phyloP scores from a whole-genome alignment of 164 flowering plant species.

The Magnolia kwangsiensis region DNA sequence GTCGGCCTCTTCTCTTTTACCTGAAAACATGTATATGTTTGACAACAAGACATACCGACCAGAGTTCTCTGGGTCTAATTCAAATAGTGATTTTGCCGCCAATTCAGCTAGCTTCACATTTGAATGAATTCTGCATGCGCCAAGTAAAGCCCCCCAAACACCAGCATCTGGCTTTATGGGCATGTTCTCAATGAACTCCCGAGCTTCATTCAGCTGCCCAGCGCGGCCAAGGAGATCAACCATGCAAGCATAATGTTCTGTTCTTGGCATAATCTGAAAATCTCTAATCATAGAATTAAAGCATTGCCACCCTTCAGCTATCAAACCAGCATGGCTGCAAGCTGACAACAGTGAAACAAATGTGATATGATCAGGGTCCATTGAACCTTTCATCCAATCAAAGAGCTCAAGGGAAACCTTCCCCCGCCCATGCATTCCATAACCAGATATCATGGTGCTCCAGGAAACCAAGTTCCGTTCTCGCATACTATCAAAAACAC shows the following conservation, averaged over 20 bases:
- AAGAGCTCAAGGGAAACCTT: conserved; percentile 29
- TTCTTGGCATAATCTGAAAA: conserved; percentile 22
- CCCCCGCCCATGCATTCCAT: conserved; percentile 34
- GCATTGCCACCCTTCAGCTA: conserved; percentile 36
- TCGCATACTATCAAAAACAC: conserved; percentile 27
- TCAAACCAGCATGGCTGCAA: conserved; percentile 44
- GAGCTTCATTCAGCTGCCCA: conserved; percentile 30
- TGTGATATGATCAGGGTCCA: conserved; percentile 29
- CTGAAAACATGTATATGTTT: conserved; percentile 29
- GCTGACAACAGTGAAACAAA: conserved; percentile 38
- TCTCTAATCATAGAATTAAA: conserved; percentile 33
- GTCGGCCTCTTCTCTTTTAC: conserved; percentile 30
- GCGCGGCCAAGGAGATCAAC: conserved; percentile 40
- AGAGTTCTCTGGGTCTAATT: conserved; percentile 26
- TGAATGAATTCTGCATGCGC: conserved; percentile 35
- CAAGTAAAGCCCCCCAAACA: conserved; percentile 43
- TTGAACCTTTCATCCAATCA: conserved; percentile 23
- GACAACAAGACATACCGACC: conserved; percentile 30
- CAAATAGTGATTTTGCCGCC: conserved; percentile 20
- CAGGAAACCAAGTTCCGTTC: conserved; percentile 31
- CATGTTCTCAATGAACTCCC: conserved; percentile 28
- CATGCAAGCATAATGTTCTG: conserved; percentile 42
- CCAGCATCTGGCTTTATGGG: conserved; percentile 31
- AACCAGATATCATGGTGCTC: conserved; percentile 40
- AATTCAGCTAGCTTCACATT: conserved; percentile 27